phyloP scores from a whole-genome alignment of 768 basidiomycete species.

The Pisolithus orientalis region DNA sequence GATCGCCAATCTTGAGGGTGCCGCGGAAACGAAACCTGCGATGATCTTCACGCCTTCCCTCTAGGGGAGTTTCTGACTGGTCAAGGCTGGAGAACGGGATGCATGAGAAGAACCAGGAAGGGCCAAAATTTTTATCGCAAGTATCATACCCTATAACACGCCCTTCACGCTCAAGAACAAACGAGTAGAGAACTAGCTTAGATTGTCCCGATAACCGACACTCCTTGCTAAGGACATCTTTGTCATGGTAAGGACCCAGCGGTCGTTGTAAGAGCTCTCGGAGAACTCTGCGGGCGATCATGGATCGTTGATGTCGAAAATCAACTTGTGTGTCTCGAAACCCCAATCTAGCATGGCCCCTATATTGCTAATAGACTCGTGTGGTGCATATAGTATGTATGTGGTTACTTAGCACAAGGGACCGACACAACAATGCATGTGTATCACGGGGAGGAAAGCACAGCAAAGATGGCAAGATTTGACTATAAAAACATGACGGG shows the following conservation, averaged over 20 bases:
- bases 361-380: too few relatives aligned
- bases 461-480: too few relatives aligned
- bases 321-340: too few relatives aligned
- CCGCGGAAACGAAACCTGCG: conserved; percentile 46
- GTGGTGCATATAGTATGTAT: too few relatives aligned
- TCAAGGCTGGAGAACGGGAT: conserved; percentile 33
- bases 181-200: conserved; percentile 23
- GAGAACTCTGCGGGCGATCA: conserved; percentile 14
- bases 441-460: too few relatives aligned
- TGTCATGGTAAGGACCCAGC: conserved; percentile 26
- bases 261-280: conserved; percentile 20
- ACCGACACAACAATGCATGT: too few relatives aligned
- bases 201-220: conserved; percentile 11
- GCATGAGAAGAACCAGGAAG: conserved; percentile 1
- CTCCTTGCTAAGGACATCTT: conserved; percentile 14
- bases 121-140: not conserved
- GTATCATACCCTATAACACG: conserved; percentile 20
- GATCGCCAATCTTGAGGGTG: conserved; percentile 37
- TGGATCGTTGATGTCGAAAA: not conserved
- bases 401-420: too few relatives aligned
- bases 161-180: conserved; percentile 22
- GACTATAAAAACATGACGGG: too few relatives aligned
- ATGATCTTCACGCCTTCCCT: conserved; percentile 21
- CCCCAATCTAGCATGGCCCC: too few relatives aligned
- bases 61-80: conserved; percentile 36